Evolutionary conservation across 2,329 filamentous ascomycete species (phyloP), one percentile per base, ranked within the genome.

Genomic region (Grosmannia serpens): DNA sequence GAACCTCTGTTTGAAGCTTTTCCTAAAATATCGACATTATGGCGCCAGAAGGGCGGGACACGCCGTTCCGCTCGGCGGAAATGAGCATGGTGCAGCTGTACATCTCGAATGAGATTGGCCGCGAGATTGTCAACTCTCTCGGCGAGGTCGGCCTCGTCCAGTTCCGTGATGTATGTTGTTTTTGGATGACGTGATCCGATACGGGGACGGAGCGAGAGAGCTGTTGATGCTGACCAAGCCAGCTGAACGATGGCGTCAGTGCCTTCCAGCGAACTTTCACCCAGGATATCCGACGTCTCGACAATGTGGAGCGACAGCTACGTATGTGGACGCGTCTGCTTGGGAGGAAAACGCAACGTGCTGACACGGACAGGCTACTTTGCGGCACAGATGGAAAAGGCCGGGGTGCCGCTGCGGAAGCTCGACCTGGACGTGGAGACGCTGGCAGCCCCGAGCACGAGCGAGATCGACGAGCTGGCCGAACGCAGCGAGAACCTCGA

Each of bases 41-140:
- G 84, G 83, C 82, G 74, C 77, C 80, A 65, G 75, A 77, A 71
- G 75, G 77, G 72, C 77, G 89, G 77, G 91, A 97, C 77, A 96
- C 91, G 75, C 89, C 96, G 79, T 97, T 99, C 86, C 92, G 95
- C 83, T 99, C 94, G 72, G 89, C 91, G 89, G 89, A 96, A 75
- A 99, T 99, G 94, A 96, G 91, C 82, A 87, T 99, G 87, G 95
- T 95, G 70, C 94, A 99, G 85, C 87, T 99, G 70, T 99, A 97
- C 77, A 95, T 99, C 69, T 90, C 94, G 70, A 97, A 96, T 72
- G 94, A 99, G 80, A 97, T 99, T 67, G 92, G 94, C 67, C 86
- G 94, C 70, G 95, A 99, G 78, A 92, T 96, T 67, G 91, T 97
- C 63, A 96, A 91, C 70, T 92, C 92, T 59, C 80, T 99, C 64